Conservation (phyloP, 768 basidiomycete genomes). For the Cystobasidium onofrii region DNA sequence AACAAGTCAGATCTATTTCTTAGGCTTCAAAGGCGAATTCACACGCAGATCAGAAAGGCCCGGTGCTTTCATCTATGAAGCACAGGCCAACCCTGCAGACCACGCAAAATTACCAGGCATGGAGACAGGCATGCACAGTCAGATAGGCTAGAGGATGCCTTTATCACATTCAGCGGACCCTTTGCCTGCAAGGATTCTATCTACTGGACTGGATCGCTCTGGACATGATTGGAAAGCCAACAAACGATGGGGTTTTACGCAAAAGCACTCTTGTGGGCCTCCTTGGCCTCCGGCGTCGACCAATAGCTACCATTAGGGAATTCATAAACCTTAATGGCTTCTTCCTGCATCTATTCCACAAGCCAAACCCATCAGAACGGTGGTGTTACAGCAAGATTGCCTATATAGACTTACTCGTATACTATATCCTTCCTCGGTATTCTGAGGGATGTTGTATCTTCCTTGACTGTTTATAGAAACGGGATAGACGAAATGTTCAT, state of each 20-base stretch:
- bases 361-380: background rate
- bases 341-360: slow-evolving; percentile 59
- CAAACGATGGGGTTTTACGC: background rate
- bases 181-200: no score
- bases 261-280: slow-evolving; percentile 29
- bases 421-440: slow-evolving; percentile 48
- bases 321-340: slow-evolving; percentile 71
- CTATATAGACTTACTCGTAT: slow-evolving; percentile 51
- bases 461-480: slow-evolving; percentile 78
- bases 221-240: background rate
- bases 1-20: slow-evolving; percentile 45
- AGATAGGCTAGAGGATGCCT: background rate
- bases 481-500: slow-evolving; percentile 84
- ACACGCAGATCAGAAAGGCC: slow-evolving; percentile 44
- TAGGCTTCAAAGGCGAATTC: slow-evolving; percentile 47
- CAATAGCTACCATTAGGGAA: slow-evolving; percentile 83
- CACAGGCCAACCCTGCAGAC: slow-evolving; percentile 36
- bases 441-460: slow-evolving; percentile 57
- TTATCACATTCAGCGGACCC: no score
- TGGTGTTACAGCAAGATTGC: no score
- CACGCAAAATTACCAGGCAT: slow-evolving; percentile 30
- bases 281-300: slow-evolving; percentile 44
- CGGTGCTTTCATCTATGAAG: slow-evolving; percentile 47
- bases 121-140: slow-evolving; percentile 22
- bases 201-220: background rate